A percentile compares a stretch with the other conserved stretches of the same genome.
Conservation (phyloP, 2,329 filamentous ascomycete species). For the Myotisia sp. region DNA sequence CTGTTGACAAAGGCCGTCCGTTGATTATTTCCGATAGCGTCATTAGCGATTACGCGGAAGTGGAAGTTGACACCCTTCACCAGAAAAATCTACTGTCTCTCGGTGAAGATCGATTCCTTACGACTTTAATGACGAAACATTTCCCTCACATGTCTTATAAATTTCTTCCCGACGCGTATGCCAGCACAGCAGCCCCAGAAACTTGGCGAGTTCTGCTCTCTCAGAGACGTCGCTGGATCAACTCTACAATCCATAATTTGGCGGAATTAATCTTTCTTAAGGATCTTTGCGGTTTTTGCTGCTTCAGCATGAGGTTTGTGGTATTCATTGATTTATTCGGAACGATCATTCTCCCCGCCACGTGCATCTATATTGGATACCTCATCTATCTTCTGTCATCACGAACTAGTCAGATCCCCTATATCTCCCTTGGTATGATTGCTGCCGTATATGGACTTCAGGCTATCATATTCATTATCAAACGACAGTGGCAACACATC, state of each 20-base stretch:
- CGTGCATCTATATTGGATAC: conserved; percentile 72
- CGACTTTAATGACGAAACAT: conserved; percentile 94
- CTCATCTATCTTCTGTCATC: conserved; percentile 68
- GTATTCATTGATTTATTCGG: conserved; percentile 89
- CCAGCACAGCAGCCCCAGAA: conserved; percentile 84
- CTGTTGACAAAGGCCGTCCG: conserved; percentile 83
- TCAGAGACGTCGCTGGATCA: conserved; percentile 98
- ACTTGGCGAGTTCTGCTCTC: conserved; percentile 88
- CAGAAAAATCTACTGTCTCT: conserved; percentile 87
- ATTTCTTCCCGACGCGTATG: conserved; percentile 85
- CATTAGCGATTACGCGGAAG: conserved; percentile 77
- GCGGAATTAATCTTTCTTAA: conserved; percentile 78
- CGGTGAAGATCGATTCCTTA: conserved; percentile 93
- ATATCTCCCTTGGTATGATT: conserved; percentile 79
- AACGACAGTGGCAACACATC: conserved; percentile 94
- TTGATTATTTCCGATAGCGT: conserved; percentile 83
- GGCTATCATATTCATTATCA: conserved; percentile 88
- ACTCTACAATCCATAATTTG: conserved; percentile 94
- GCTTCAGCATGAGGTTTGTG: conserved; percentile 94
- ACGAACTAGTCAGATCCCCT: conserved; percentile 58
- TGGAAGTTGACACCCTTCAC: conserved; percentile 83
- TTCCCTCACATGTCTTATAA: conserved; percentile 95
- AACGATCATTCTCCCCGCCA: conserved; percentile 82
- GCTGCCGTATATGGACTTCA: conserved; percentile 90
- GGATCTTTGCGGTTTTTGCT: conserved; percentile 97